phyloP scores from a whole-genome alignment of 164 flowering plant genomes.

The Warburgia ugandensis region DNA sequence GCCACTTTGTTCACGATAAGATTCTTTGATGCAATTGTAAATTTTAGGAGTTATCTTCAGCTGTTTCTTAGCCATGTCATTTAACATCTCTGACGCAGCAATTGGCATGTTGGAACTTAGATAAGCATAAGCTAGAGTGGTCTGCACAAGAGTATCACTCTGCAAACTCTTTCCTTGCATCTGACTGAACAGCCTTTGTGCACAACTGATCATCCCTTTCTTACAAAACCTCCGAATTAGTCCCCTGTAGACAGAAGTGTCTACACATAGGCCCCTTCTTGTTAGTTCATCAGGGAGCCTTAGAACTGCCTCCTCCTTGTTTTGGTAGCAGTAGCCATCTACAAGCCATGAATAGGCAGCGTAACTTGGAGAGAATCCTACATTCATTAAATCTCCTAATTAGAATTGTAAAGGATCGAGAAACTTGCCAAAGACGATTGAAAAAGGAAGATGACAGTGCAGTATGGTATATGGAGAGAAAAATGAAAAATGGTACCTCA shows the following conservation, averaged over 20 bases:
- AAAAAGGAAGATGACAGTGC: not conserved
- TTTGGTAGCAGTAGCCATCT: conserved; percentile 56
- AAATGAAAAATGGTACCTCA: no score
- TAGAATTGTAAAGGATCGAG: not conserved
- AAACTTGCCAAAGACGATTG: not conserved
- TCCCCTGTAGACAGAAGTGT: conserved; percentile 67
- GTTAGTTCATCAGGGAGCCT: conserved; percentile 47
- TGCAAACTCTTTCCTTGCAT: conserved; percentile 54
- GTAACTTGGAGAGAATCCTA: conserved; percentile 71
- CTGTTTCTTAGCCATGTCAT: conserved; percentile 58
- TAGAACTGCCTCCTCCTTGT: conserved; percentile 40
- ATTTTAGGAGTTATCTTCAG: conserved; percentile 54
- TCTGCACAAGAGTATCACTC: conserved; percentile 65
- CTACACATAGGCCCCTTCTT: conserved; percentile 38
- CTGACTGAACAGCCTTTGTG: conserved; percentile 36
- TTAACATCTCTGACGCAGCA: conserved; percentile 41
- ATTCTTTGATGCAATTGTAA: conserved; percentile 47
- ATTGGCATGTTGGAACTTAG: conserved; percentile 42
- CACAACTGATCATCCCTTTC: conserved; percentile 49
- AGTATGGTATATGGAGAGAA: no score
- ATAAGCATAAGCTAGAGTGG: conserved; percentile 60
- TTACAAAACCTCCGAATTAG: conserved; percentile 71
- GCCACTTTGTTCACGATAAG: conserved; percentile 33
- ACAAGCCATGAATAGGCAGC: conserved; percentile 76
- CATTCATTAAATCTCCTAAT: no score